Base-by-base conservation (phyloP, 2,329 filamentous ascomycete species). In the Dactylellina sp. region DNA sequence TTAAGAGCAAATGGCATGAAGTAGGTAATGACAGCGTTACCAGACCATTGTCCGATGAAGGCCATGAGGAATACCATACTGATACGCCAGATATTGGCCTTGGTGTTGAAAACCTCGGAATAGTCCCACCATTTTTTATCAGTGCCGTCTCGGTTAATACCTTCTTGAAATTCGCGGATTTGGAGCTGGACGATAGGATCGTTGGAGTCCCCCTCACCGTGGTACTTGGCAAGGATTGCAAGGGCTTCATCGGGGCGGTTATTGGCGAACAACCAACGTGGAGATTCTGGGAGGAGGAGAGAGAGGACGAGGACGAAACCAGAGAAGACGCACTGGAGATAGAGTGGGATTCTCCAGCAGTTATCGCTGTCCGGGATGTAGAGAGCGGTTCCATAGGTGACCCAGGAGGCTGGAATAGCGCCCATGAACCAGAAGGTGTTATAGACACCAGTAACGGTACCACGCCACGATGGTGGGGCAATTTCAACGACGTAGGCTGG, bases 21-120 rank as follows among this genome's bases (percentile, higher is more conserved):
- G 78, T 88, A 88, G 65, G 86, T 87, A 3, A 83, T 82, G 46
- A 81, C 82, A 61, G 85, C 75, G 57, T 81, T 87, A 37, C 86
- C 86, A 63, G 83, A 85, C 84, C 85, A 87, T 76, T 88, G 86
- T 9, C 84, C 84, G 80, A 87, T 87, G 74, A 86, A 81, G 65
- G 85, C 86, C 83, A 82, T 84, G 7, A 85, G 81, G 20, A 83
- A 81, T 42, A 87, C 79, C 18, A 85, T 80, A 65, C 88, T 85
- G 50, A 86, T 77, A 28, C 87, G 80, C 46, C 86, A 82, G 74
- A 84, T 83, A 78, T 87, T 88, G 32, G 85, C 86, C 16, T 81
- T 81, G 2, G 83, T 85, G 78, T 85, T 64, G 81, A 84, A 85
- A 0, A 86, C 81, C 65, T 85, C 85, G 52, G 82, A 80, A 76